These are phyloP conservation scores for Lepiota subincarnata DNA, from an alignment of 768 basidiomycete species.

Conservation along the genomic window DNA sequence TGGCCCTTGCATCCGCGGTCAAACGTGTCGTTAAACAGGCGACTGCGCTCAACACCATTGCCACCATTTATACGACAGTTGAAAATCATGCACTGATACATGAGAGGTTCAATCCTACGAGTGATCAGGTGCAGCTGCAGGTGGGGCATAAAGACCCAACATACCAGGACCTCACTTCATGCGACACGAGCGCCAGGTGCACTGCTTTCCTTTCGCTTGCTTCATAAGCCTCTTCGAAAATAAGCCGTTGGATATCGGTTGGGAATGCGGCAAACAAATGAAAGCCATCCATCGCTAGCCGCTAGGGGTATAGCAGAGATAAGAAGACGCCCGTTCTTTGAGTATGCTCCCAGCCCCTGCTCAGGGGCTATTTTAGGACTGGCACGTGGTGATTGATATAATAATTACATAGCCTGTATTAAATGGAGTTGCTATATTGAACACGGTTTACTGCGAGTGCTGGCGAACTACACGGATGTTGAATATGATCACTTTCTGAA, in stretches of 20 bases:
- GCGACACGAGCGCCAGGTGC: slow-evolving; percentile 4
- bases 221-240: slow-evolving; percentile 11
- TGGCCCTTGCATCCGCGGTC: too few relatives aligned
- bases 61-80: not conserved
- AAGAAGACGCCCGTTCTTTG: too few relatives aligned
- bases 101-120: slow-evolving; percentile 10
- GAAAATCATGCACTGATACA: slow-evolving; percentile 5
- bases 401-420: too few relatives aligned
- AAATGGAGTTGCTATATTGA: not conserved
- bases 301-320: too few relatives aligned
- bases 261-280: not conserved
- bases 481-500: not conserved
- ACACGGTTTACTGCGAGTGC: not conserved
- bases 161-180: slow-evolving; percentile 8
- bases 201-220: not conserved
- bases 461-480: slow-evolving; percentile 11
- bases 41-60: too few relatives aligned
- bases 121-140: too few relatives aligned
- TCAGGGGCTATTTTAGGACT: too few relatives aligned
- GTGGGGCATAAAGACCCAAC: not conserved
- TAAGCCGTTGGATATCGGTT: not conserved
- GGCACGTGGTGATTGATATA: too few relatives aligned
- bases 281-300: not conserved
- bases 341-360: too few relatives aligned
- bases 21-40: too few relatives aligned